A percentile compares a stretch with the other conserved stretches of the same genome.
These are phyloP conservation scores for Boeremia exigua DNA, from an alignment of 2,329 filamentous ascomycete genomes.

Conservation along the genomic window DNA sequence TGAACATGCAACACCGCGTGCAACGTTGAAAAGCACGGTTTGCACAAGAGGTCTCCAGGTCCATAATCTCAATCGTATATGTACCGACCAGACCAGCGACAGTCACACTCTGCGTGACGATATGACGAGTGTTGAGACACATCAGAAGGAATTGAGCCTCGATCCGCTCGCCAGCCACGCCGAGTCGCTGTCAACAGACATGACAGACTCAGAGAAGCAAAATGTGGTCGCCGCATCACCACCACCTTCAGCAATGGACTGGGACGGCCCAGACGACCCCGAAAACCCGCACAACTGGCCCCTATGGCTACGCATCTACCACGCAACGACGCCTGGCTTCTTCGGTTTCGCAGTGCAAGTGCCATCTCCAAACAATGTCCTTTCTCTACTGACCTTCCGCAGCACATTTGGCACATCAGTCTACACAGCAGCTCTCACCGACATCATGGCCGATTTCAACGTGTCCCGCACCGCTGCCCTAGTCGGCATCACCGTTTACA, in stretches of 20 bases:
- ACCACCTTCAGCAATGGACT: slow-evolving; percentile 22
- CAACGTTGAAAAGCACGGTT: background rate
- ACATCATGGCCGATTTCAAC: slow-evolving; percentile 61
- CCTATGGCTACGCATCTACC: slow-evolving; percentile 36
- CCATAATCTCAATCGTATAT: background rate
- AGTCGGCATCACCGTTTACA: slow-evolving; percentile 66
- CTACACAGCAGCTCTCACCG: slow-evolving; percentile 56
- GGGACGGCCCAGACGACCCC: slow-evolving; percentile 43
- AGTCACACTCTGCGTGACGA: no score
- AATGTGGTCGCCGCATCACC: background rate
- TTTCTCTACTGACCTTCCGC: background rate
- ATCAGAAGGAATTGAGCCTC: background rate
- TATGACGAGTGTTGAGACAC: background rate
- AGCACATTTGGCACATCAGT: slow-evolving; percentile 63
- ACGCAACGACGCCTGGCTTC: slow-evolving; percentile 42
- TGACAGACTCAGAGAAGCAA: slow-evolving; percentile 10
- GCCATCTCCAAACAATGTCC: background rate
- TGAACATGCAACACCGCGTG: no score
- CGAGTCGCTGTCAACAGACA: background rate
- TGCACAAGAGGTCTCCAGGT: background rate
- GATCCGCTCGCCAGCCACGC: background rate
- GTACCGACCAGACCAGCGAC: no score
- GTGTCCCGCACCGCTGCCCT: slow-evolving; percentile 63
- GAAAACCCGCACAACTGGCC: slow-evolving; percentile 52
- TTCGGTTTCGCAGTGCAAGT: slow-evolving; percentile 48